Evolutionary conservation across 2,329 filamentous ascomycete genomes (phyloP).

Genomic region (Claviceps citrina): DNA sequence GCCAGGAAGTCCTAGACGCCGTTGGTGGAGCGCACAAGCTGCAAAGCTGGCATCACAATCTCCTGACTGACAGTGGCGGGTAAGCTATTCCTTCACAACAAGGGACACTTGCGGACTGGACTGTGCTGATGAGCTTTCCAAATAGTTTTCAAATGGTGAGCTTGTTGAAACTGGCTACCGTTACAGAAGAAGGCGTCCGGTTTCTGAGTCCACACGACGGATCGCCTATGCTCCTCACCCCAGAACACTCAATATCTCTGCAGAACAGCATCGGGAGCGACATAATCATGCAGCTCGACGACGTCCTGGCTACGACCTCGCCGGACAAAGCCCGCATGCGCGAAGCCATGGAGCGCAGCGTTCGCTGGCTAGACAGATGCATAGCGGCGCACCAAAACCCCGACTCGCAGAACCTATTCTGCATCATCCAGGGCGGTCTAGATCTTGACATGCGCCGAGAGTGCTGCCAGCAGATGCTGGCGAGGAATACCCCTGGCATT

Average conservation of each 20-base stretch:
- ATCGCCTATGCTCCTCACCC: slow-evolving; percentile 87
- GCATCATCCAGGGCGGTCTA: slow-evolving; percentile 92
- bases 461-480: slow-evolving; percentile 78
- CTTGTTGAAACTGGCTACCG: slow-evolving; percentile 75
- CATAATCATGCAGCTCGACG: slow-evolving; percentile 99
- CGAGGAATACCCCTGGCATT: slow-evolving; percentile 82
- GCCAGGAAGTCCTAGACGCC: slow-evolving; percentile 72
- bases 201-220: slow-evolving; percentile 96
- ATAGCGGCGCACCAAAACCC: slow-evolving; percentile 79
- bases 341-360: slow-evolving; percentile 85
- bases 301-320: slow-evolving; percentile 91
- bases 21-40: slow-evolving; percentile 87
- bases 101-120: too few relatives aligned
- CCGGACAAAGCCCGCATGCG: slow-evolving; percentile 77
- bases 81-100: too few relatives aligned
- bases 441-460: slow-evolving; percentile 72
- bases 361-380: slow-evolving; percentile 92
- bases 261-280: slow-evolving; percentile 97
- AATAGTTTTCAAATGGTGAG: slow-evolving; percentile 98
- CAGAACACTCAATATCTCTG: slow-evolving; percentile 88
- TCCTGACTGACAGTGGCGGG: slow-evolving; percentile 70
- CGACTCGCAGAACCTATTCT: slow-evolving; percentile 80
- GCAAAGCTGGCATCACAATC: slow-evolving; percentile 90
- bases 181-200: slow-evolving; percentile 89
- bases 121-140: not conserved